These are phyloP conservation scores for Delonix regia DNA, from an alignment of 306 rosid species.

Conservation along the genomic window DNA sequence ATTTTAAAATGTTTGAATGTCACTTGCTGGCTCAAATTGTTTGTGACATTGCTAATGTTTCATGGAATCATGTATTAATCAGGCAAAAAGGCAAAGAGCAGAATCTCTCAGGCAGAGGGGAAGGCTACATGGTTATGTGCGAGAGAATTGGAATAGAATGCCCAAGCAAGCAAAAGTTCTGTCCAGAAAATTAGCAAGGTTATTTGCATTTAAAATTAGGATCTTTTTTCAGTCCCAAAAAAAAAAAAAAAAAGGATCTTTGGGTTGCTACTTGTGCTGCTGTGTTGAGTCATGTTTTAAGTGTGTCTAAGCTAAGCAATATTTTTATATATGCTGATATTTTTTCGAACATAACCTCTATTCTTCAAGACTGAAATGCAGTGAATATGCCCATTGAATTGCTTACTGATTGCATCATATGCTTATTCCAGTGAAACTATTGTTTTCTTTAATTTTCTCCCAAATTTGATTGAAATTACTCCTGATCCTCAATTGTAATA, in stretches of 20 bases:
- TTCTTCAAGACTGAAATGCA: neutral
- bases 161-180: slow-evolving; percentile 83
- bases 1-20: neutral
- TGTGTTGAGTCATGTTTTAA: slow-evolving; percentile 14
- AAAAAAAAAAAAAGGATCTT: too few species aligned
- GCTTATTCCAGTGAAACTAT: neutral
- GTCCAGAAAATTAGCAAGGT: slow-evolving; percentile 85
- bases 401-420: slow-evolving; percentile 1
- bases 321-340: neutral
- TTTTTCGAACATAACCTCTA: slow-evolving; percentile 8
- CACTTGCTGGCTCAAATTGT: slow-evolving; percentile 4
- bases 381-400: neutral
- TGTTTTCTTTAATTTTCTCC: neutral
- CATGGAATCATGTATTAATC: slow-evolving; percentile 22
- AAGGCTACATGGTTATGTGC: slow-evolving; percentile 51
- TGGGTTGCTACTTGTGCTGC: slow-evolving; percentile 14
- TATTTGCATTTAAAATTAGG: slow-evolving; percentile 7
- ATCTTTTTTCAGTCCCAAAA: too few species aligned
- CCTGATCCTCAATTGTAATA: neutral
- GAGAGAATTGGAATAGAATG: slow-evolving; percentile 55
- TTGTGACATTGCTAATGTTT: neutral
- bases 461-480: slow-evolving; percentile 13
- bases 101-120: slow-evolving; percentile 89
- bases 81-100: slow-evolving; percentile 94
- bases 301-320: neutral